Conservation (phyloP, 1,139 yeast genomes). For the Zygosaccharomyces sapae region DNA sequence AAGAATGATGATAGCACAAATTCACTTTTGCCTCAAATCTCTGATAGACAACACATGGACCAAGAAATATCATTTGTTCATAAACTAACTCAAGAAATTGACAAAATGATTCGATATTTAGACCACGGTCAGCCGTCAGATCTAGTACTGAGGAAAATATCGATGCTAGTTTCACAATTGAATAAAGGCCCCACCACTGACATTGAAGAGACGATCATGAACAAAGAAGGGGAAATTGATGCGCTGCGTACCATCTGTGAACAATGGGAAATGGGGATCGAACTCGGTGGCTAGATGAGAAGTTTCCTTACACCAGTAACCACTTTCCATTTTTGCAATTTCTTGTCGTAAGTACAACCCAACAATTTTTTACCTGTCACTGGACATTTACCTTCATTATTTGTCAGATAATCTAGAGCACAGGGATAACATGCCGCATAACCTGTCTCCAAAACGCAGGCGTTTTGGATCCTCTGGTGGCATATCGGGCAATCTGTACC, state of each 20-base stretch:
- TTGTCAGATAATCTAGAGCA: constrained; percentile 57
- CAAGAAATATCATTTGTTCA: constrained; percentile 15
- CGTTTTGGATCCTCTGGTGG: constrained; percentile 58
- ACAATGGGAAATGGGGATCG: constrained; percentile 31
- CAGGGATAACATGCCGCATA: constrained; percentile 87
- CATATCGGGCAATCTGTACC: constrained; percentile 66
- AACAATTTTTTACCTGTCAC: constrained; percentile 68
- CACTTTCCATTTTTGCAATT: constrained; percentile 62
- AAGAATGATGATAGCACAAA: constrained; percentile 4
- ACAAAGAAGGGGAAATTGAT: constrained; percentile 28
- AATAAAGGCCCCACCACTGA: constrained; percentile 23
- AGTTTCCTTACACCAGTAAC: constrained; percentile 65
- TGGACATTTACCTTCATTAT: constrained; percentile 77
- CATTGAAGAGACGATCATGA: constrained; percentile 25
- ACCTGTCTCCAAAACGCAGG: constrained; percentile 89
- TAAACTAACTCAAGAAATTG: constrained; percentile 19
- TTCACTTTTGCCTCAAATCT: background rate
- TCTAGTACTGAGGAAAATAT: constrained; percentile 21
- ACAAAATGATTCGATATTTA: constrained; percentile 22
- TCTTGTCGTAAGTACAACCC: constrained; percentile 64
- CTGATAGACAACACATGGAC: constrained; percentile 3
- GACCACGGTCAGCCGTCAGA: constrained; percentile 15
- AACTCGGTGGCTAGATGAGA: constrained; percentile 42
- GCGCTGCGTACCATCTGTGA: constrained; percentile 24
- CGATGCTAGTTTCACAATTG: constrained; percentile 23